A percentile compares a stretch with the other conserved stretches of the same genome.
Conservation (phyloP, 331 rosid genomes). For the Erythrophleum ivorense region DNA sequence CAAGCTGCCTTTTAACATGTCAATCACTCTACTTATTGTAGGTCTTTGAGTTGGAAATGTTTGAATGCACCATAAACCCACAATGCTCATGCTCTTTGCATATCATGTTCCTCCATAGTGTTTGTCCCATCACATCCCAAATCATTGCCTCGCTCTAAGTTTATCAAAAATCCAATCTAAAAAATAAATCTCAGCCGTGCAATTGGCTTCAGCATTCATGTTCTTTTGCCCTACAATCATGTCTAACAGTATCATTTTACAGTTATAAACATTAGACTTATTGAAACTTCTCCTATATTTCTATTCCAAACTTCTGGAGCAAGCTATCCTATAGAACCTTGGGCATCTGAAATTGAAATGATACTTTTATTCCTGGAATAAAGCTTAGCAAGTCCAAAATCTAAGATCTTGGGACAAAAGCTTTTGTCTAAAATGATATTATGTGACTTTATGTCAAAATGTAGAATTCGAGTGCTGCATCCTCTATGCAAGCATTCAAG, state of each 20-base stretch:
- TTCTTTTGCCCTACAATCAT: constrained; percentile 54
- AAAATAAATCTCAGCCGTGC: constrained; percentile 46
- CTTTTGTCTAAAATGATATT: constrained; percentile 47
- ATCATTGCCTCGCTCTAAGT: constrained; percentile 33
- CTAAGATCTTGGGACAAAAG: constrained; percentile 40
- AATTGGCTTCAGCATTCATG: constrained; percentile 27
- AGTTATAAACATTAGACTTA: constrained; percentile 55
- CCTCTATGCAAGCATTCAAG: constrained; percentile 47
- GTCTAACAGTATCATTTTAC: constrained; percentile 54
- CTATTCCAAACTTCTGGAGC: constrained; percentile 52
- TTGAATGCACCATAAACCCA: constrained; percentile 62
- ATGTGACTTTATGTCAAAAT: constrained; percentile 48
- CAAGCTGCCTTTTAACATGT: constrained; percentile 52
- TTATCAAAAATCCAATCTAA: constrained; percentile 44
- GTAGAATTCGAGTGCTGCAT: constrained; percentile 44
- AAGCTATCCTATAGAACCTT: constrained; percentile 54
- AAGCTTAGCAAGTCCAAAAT: constrained; percentile 49
- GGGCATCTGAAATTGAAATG: constrained; percentile 30
- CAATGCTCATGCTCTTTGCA: constrained; percentile 48
- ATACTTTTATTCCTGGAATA: constrained; percentile 29
- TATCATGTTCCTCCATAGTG: constrained; percentile 35
- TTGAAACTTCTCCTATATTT: constrained; percentile 48
- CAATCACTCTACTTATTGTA: constrained; percentile 49
- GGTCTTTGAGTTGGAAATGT: constrained; percentile 51
- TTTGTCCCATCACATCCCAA: constrained; percentile 5